Base-by-base conservation (phyloP, 106 monocot species). In the Chionographis japonica region DNA sequence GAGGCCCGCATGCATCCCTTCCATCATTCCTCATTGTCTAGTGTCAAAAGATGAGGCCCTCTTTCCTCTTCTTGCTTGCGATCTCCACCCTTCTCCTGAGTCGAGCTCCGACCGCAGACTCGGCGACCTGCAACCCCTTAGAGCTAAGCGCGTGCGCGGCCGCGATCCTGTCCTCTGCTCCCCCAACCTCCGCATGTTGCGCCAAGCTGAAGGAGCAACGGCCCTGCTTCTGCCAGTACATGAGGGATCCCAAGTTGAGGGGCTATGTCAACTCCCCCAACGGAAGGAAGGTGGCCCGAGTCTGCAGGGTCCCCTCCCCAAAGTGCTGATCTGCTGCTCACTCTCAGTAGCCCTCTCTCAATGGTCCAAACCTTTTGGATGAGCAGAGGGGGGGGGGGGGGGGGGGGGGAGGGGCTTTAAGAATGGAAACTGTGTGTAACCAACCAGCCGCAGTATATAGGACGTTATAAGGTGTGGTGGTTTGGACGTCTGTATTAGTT, bases 151-250 rank as follows among this genome's bases (percentile, higher is more conserved):
- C 69, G 12, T 76, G 68, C n/a, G 8, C 42, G 10, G 4, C 4
- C 8, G 18, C 76, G 8, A 55, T 76, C 8, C 15, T 12, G 18
- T 2, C 40, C 12, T 10, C n/a, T 2, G n/a, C 40, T 1, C 40
- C 68, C 10, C 76, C 68, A 42, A 8, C 62, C 0, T 12, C 52
- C n/a, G 35, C 62, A 12, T 76, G 76, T 62, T 76, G 76, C 54
- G 10, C 62, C 0, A 69, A 63, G 54, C 55, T 77, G 63, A 63
- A 58, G 56, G 52, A 57, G 36, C 77, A 77, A 49, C 52, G 38
- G 37, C 57, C 77, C 0, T 77, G 63, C 77, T 50, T 77, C 15
- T 77, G 70, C 70, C 49, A 58, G 55, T 77, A 64, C 50, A 27
- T 10, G 53, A 58, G 12, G 10, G 58, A 77, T 19, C 77, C 77